Conservation (phyloP, 768 basidiomycete genomes). For the Pholiota microspora region DNA sequence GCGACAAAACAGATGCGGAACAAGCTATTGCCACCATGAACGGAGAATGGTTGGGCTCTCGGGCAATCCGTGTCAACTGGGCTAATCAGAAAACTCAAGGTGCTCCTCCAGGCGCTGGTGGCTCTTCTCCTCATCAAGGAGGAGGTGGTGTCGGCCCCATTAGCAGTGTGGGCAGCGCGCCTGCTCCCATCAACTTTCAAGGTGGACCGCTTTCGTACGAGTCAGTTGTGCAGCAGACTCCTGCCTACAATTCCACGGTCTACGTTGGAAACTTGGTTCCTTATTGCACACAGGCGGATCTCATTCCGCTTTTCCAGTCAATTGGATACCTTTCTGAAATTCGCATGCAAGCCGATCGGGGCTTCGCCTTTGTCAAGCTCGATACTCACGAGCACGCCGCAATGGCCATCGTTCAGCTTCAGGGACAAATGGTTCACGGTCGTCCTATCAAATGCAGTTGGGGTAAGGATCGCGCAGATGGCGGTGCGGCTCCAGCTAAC, state of each 20-base stretch:
- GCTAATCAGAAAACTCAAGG: constrained; percentile 99
- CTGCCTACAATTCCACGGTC: constrained; percentile 92
- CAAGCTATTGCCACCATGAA: constrained; percentile 99
- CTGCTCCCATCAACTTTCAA: constrained; percentile 89
- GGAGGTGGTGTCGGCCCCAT: constrained; percentile 51
- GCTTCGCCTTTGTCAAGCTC: constrained; percentile 98
- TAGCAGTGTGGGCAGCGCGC: constrained; percentile 49
- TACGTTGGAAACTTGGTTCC: constrained; percentile 99
- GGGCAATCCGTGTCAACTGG: constrained; percentile 99
- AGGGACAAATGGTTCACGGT: constrained; percentile 96
- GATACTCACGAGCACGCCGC: constrained; percentile 99
- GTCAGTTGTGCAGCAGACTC: constrained; percentile 89
- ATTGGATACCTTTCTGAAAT: constrained; percentile 99
- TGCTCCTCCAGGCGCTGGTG: constrained; percentile 30
- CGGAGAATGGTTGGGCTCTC: constrained; percentile 97
- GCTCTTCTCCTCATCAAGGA: constrained; percentile 38
- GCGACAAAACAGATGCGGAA: constrained; percentile 98
- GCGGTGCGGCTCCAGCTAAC: constrained; percentile 48
- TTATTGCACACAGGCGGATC: constrained; percentile 94
- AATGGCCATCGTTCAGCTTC: constrained; percentile 95
- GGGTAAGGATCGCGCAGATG: constrained; percentile 93
- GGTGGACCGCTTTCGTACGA: constrained; percentile 91
- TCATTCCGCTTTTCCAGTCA: constrained; percentile 97
- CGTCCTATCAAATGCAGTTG: constrained; percentile 98
- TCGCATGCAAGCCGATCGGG: constrained; percentile 98